These are phyloP conservation scores for Paracamarosporium sp. DNA, from an alignment of 2,329 filamentous ascomycete genomes.

Conservation along the genomic window DNA sequence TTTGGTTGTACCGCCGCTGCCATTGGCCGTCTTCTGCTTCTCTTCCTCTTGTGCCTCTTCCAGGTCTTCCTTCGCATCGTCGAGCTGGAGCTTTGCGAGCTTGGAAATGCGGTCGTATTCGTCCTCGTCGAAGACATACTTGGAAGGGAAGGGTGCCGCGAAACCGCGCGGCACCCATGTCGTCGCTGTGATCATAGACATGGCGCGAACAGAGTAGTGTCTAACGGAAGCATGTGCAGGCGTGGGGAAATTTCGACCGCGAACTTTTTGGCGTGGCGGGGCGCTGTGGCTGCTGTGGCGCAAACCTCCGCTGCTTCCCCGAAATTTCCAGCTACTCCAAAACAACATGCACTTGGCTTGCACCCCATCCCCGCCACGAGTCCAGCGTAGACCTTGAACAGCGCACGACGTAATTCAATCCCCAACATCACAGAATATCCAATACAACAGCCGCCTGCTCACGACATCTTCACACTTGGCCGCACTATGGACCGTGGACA, in stretches of 20 bases:
- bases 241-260: constrained; percentile 19
- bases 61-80: constrained; percentile 85
- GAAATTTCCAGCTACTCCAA: background rate
- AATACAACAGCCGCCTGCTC: background rate
- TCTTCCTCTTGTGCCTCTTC: constrained; percentile 66
- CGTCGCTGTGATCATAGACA: constrained; percentile 64
- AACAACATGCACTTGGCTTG: background rate
- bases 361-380: background rate
- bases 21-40: constrained; percentile 46
- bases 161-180: constrained; percentile 61
- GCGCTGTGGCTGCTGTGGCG: constrained; percentile 19
- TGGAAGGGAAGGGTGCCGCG: constrained; percentile 57
- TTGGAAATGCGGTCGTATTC: constrained; percentile 59
- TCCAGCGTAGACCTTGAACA: background rate
- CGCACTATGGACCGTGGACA: constrained; percentile 48
- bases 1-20: constrained; percentile 21
- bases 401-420: background rate
- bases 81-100: constrained; percentile 71
- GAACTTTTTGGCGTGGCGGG: constrained; percentile 16
- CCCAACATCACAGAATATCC: background rate
- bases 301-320: constrained; percentile 5
- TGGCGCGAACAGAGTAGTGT: constrained; percentile 28
- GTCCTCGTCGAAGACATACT: constrained; percentile 59
- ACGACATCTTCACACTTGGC: background rate
- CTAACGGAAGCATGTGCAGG: background rate